A percentile compares a stretch with the other conserved stretches of the same genome.
phyloP scores from a whole-genome alignment of 2,329 filamentous ascomycete species.

The Cercospora sp. region DNA sequence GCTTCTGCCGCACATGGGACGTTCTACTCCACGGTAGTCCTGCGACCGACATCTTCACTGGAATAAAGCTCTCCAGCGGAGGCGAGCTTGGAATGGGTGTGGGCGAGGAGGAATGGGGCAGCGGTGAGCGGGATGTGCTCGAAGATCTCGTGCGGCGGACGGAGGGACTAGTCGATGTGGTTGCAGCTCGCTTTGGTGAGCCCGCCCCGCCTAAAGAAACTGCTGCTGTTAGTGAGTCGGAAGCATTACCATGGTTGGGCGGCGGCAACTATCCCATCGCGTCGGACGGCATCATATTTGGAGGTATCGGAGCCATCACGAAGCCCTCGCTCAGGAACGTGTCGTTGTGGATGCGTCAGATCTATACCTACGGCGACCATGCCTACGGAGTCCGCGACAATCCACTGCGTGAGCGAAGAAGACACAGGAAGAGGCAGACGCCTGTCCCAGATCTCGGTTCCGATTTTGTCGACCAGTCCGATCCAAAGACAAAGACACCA shows the following conservation, averaged over 20 bases:
- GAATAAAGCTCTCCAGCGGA: slow-evolving; percentile 82
- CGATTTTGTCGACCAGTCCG: slow-evolving; percentile 14
- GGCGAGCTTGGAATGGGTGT: slow-evolving; percentile 93
- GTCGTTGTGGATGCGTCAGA: slow-evolving; percentile 82
- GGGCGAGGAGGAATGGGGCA: slow-evolving; percentile 91
- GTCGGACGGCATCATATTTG: slow-evolving; percentile 82
- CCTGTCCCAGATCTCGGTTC: slow-evolving; percentile 1
- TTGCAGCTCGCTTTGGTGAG: slow-evolving; percentile 83
- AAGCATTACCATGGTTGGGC: slow-evolving; percentile 67
- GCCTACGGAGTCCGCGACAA: slow-evolving; percentile 84
- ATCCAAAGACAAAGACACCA: slow-evolving; percentile 5
- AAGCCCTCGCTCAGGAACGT: slow-evolving; percentile 70
- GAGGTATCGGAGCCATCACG: slow-evolving; percentile 73
- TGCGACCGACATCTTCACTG: slow-evolving; percentile 72
- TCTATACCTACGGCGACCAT: slow-evolving; percentile 79
- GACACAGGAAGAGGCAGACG: slow-evolving; percentile 44
- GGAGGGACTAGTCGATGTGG: slow-evolving; percentile 80
- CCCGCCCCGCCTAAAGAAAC: slow-evolving; percentile 40
- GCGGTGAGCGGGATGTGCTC: slow-evolving; percentile 87
- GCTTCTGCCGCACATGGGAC: slow-evolving; percentile 70
- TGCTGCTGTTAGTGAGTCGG: slow-evolving; percentile 28
- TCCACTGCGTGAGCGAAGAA: slow-evolving; percentile 64
- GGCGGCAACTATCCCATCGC: slow-evolving; percentile 65
- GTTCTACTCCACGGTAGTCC: slow-evolving; percentile 90
- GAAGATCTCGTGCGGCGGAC: slow-evolving; percentile 81